These are phyloP conservation scores for Sequoia sempervirens DNA, from an alignment of 75 land plant species.

Conservation along the genomic window DNA sequence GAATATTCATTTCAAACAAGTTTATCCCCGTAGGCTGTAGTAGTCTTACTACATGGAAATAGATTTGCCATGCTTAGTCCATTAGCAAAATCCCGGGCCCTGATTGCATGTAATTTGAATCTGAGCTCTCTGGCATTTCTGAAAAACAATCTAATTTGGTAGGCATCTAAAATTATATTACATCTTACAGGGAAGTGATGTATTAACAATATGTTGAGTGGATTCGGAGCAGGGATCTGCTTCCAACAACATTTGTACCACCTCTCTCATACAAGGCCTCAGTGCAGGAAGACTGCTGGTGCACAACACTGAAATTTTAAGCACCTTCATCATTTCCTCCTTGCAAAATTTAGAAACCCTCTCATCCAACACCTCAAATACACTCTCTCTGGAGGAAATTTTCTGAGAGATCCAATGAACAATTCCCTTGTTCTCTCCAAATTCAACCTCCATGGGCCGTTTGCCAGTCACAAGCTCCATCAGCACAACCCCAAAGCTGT, in stretches of 20 bases:
- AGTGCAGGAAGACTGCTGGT: slow-evolving; percentile 34
- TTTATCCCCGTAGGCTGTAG: too few relatives aligned
- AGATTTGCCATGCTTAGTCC: too few relatives aligned
- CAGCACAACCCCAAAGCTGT: slow-evolving; percentile 79
- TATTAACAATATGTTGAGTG: background rate
- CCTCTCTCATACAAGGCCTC: slow-evolving; percentile 64
- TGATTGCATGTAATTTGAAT: too few relatives aligned
- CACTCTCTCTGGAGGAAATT: slow-evolving; percentile 21
- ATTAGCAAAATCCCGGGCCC: background rate
- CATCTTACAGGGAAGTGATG: background rate
- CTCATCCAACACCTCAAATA: slow-evolving; percentile 30
- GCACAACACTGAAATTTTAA: slow-evolving; percentile 50
- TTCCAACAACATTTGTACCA: slow-evolving; percentile 53
- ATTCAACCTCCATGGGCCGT: slow-evolving; percentile 55
- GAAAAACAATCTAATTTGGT: too few relatives aligned
- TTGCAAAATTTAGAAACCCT: slow-evolving; percentile 16
- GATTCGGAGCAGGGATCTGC: background rate
- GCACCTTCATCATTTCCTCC: slow-evolving; percentile 48
- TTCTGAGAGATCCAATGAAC: slow-evolving; percentile 47
- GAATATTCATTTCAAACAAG: too few relatives aligned
- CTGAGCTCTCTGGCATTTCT: too few relatives aligned
- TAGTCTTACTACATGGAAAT: too few relatives aligned
- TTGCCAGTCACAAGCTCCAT: slow-evolving; percentile 78
- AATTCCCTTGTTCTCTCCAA: slow-evolving; percentile 61
- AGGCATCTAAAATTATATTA: too few relatives aligned